phyloP scores from a whole-genome alignment of 1,139 yeast genomes.

The Candida tunisiensis region DNA sequence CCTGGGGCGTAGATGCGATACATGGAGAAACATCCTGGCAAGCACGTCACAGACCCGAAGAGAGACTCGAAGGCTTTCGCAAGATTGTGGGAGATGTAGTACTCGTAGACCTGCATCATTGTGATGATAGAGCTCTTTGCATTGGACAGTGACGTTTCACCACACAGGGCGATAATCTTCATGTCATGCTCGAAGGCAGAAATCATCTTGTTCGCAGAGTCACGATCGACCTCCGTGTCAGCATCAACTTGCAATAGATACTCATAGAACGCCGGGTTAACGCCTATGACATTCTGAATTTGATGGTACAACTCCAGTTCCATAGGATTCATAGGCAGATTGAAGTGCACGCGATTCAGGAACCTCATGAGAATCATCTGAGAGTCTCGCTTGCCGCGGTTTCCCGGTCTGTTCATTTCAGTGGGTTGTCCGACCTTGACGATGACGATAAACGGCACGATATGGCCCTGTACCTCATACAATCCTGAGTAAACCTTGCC shows the following conservation, averaged over 20 bases:
- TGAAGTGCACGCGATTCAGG: conserved; percentile 24
- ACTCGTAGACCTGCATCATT: conserved; percentile 28
- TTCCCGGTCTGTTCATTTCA: conserved; percentile 25
- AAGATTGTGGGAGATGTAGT: conserved; percentile 25
- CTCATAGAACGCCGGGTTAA: conserved; percentile 26
- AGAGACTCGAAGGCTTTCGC: conserved; percentile 25
- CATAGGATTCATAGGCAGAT: conserved; percentile 24
- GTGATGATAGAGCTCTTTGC: conserved; percentile 22
- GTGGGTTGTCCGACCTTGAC: conserved; percentile 27
- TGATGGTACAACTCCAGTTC: conserved; percentile 26
- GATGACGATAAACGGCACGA: conserved; percentile 25
- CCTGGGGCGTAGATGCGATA: conserved; percentile 21
- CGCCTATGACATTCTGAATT: conserved; percentile 25
- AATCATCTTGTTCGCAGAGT: conserved; percentile 20
- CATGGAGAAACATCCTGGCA: conserved; percentile 27
- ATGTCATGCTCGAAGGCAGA: conserved; percentile 21
- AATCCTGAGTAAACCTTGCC: conserved; percentile 25
- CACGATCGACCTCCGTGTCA: conserved; percentile 23
- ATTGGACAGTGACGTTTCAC: conserved; percentile 25
- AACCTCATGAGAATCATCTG: conserved; percentile 25
- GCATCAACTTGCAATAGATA: conserved; percentile 27
- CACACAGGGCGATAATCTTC: conserved; percentile 24
- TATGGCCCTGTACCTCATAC: conserved; percentile 26
- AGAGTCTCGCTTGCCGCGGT: conserved; percentile 28
- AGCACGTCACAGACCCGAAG: conserved; percentile 26